These are phyloP conservation scores for Carallia brachiata DNA, from an alignment of 345 rosid genomes.

Conservation along the genomic window DNA sequence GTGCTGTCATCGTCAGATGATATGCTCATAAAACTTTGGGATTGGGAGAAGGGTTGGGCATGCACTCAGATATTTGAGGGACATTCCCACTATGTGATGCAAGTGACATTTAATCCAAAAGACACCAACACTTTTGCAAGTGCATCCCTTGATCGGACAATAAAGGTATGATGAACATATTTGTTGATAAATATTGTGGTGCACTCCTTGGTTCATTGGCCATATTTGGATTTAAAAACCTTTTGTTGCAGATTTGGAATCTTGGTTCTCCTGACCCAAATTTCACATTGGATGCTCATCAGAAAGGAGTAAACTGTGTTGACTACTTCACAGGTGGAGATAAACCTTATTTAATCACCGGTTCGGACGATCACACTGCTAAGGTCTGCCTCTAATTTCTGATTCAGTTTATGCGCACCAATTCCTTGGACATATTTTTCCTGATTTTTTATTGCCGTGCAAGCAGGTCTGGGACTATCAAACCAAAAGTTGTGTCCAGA, in stretches of 20 bases:
- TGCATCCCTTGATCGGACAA: constrained; percentile 94
- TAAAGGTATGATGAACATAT: constrained; percentile 50
- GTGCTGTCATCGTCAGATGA: constrained; percentile 97
- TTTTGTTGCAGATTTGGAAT: constrained; percentile 67
- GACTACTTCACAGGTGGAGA: constrained; percentile 96
- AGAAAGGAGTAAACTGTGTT: constrained; percentile 89
- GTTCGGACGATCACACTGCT: constrained; percentile 95
- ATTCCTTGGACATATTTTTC: neutral
- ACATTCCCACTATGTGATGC: constrained; percentile 99
- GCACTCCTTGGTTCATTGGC: constrained; percentile 12
- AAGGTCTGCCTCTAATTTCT: constrained; percentile 45
- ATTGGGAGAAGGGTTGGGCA: constrained; percentile 98
- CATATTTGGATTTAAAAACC: neutral
- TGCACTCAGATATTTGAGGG: constrained; percentile 95
- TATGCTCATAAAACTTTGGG: constrained; percentile 99
- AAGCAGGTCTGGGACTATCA: constrained; percentile 83
- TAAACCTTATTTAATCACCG: constrained; percentile 85
- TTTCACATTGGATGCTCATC: constrained; percentile 92
- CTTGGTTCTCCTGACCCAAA: constrained; percentile 94
- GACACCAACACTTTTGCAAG: constrained; percentile 94
- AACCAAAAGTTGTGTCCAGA: constrained; percentile 76
- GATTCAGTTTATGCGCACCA: neutral
- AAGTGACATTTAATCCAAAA: constrained; percentile 88
- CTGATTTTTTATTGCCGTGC: constrained; percentile 15
- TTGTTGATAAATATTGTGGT: constrained; percentile 10